Percentiles rank a stretch among this genome's conserved stretches.
Evolutionary conservation across 768 basidiomycete species (phyloP).

Genomic region (Suillus paluster): DNA sequence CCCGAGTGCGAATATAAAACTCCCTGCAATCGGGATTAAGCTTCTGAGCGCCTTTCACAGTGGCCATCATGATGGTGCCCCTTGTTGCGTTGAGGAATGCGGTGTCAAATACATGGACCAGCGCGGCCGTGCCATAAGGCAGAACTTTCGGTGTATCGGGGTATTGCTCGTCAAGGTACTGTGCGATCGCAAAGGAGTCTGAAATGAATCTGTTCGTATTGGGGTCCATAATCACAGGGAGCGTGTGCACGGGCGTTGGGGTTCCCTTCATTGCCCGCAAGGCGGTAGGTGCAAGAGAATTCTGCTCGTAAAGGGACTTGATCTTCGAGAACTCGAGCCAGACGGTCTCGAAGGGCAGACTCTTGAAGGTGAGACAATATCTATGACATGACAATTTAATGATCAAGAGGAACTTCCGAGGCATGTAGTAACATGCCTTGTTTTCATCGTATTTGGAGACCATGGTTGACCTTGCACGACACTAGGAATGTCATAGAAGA

Average conservation of each 20-base stretch:
- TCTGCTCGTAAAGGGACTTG: slow-evolving; percentile 32
- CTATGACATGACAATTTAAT: neutral
- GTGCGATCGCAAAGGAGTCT: slow-evolving; percentile 51
- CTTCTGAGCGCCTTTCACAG: slow-evolving; percentile 26
- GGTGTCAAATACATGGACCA: slow-evolving; percentile 37
- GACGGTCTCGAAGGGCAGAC: slow-evolving; percentile 48
- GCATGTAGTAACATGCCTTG: slow-evolving; percentile 26
- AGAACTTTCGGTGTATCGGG: slow-evolving; percentile 46
- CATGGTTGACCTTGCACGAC: slow-evolving; percentile 32
- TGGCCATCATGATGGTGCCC: slow-evolving; percentile 22
- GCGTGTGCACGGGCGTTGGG: slow-evolving; percentile 40
- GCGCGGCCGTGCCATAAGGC: slow-evolving; percentile 34
- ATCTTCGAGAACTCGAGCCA: slow-evolving; percentile 61
- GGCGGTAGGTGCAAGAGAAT: slow-evolving; percentile 26
- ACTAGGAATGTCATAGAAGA: slow-evolving; percentile 42
- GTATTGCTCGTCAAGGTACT: slow-evolving; percentile 55
- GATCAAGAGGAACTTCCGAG: neutral
- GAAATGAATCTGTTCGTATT: slow-evolving; percentile 41
- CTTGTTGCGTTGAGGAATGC: slow-evolving; percentile 14
- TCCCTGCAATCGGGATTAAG: slow-evolving; percentile 39
- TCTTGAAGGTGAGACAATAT: slow-evolving; percentile 23
- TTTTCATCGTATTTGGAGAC: slow-evolving; percentile 44
- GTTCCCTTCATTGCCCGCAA: slow-evolving; percentile 17
- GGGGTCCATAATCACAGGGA: slow-evolving; percentile 56
- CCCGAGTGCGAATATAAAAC: slow-evolving; percentile 46